These are phyloP conservation scores for Decorospora gaudefroyi DNA, from an alignment of 2,329 filamentous ascomycete genomes.

Conservation along the genomic window DNA sequence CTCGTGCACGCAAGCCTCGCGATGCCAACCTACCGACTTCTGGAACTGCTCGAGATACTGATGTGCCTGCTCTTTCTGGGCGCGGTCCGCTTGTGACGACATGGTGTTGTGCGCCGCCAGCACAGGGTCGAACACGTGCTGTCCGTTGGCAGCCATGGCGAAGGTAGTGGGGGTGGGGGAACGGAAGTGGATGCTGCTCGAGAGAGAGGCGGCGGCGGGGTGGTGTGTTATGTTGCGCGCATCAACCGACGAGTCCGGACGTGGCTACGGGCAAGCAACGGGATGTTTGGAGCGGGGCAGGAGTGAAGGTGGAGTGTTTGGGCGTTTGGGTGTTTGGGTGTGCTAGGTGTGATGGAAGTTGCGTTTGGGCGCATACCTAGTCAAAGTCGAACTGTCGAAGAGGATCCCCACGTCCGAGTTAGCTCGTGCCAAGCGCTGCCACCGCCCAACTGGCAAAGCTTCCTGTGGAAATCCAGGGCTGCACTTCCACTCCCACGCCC, in stretches of 20 bases:
- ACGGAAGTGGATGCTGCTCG: constrained; percentile 31
- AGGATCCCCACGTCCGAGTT: constrained; percentile 26
- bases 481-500: constrained; percentile 21
- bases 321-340: no score
- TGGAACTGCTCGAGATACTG: constrained; percentile 93
- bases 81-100: constrained; percentile 77
- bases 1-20: constrained; percentile 10
- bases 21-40: constrained; percentile 77
- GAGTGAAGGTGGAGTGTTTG: constrained; percentile 17
- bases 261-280: constrained; percentile 8
- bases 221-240: constrained; percentile 29
- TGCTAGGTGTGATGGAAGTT: no score
- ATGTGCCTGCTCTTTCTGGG: constrained; percentile 86
- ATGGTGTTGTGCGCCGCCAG: constrained; percentile 88
- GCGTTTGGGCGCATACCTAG: constrained; percentile 26
- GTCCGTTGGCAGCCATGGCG: constrained; percentile 70
- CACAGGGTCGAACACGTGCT: constrained; percentile 80
- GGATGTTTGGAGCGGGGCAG: constrained; percentile 3
- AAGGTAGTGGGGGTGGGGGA: constrained; percentile 25
- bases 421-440: constrained; percentile 36
- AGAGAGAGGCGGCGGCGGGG: constrained; percentile 34
- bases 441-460: constrained; percentile 35
- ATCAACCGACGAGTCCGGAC: constrained; percentile 23
- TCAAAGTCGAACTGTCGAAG: constrained; percentile 33
- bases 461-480: constrained; percentile 27